Conservation (phyloP, 495 filamentous ascomycete genomes). For the Letharia columbiana region DNA sequence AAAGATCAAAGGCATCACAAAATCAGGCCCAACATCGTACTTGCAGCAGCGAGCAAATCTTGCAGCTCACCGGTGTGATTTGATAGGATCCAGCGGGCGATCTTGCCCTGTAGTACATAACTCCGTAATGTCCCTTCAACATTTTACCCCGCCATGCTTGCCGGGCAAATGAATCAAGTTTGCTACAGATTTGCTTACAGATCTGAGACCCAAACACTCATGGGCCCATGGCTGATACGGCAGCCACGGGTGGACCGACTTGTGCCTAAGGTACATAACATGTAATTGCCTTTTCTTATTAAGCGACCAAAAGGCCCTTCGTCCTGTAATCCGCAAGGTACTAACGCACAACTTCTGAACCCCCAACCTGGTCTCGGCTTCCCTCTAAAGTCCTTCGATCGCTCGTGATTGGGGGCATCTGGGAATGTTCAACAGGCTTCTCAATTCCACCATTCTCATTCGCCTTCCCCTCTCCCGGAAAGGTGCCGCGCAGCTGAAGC, state of each 20-base stretch:
- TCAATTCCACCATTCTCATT: slow-evolving; percentile 15
- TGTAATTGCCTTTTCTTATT: slow-evolving; percentile 16
- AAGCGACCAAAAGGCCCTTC: slow-evolving; percentile 22
- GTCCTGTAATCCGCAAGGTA: slow-evolving; percentile 6
- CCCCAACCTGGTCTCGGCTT: slow-evolving; percentile 20
- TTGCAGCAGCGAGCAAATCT: slow-evolving; percentile 6
- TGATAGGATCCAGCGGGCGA: slow-evolving; percentile 2
- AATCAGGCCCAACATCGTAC: background rate
- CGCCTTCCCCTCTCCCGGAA: slow-evolving; percentile 16
- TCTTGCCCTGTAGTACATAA: background rate
- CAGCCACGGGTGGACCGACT: slow-evolving; percentile 1
- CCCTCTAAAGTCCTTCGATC: slow-evolving; percentile 11
- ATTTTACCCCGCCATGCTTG: slow-evolving; percentile 19
- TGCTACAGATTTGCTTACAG: slow-evolving; percentile 20
- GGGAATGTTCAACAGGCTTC: slow-evolving; percentile 12
- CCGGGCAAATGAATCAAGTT: slow-evolving; percentile 27
- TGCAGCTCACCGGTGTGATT: slow-evolving; percentile 8
- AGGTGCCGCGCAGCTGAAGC: slow-evolving; percentile 20
- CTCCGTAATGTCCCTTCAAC: background rate
- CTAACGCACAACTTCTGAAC: slow-evolving; percentile 18
- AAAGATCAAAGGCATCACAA: background rate
- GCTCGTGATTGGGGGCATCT: slow-evolving; percentile 16
- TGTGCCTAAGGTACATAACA: too few species aligned
- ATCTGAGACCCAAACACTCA: slow-evolving; percentile 16
- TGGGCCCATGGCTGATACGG: too few species aligned